phyloP scores from a whole-genome alignment of 2,329 filamentous ascomycete species.

The Talaromyces funiculosus region DNA sequence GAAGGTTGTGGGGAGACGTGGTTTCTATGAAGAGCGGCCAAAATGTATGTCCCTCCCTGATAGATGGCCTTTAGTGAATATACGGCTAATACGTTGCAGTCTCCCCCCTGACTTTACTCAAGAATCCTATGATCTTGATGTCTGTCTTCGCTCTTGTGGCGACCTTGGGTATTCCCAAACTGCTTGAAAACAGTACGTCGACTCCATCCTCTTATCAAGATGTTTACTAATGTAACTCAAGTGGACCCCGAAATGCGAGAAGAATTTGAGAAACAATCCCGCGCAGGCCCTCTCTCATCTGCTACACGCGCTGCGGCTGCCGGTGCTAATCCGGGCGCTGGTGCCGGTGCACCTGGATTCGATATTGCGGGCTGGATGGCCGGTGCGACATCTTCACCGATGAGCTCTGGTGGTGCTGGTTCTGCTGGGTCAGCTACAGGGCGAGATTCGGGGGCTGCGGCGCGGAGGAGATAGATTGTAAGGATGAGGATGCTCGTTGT shows the following conservation, averaged over 20 bases:
- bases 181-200: conserved; percentile 87
- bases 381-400: conserved; percentile 39
- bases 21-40: conserved; percentile 69
- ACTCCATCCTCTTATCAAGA: conserved; percentile 10
- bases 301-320: conserved; percentile 56
- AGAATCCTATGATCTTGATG: conserved; percentile 96
- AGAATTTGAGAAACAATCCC: conserved; percentile 87
- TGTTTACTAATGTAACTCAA: conserved; percentile 33
- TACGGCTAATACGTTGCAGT: conserved; percentile 44
- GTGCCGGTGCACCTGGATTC: conserved; percentile 46
- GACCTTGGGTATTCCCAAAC: conserved; percentile 88
- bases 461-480: conserved; percentile 25
- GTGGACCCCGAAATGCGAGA: conserved; percentile 96
- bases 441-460: conserved; percentile 23
- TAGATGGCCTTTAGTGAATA: not conserved
- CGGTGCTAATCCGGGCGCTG: conserved; percentile 39
- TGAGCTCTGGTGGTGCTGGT: conserved; percentile 15
- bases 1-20: conserved; percentile 58
- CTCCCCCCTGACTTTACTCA: conserved; percentile 73
- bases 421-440: conserved; percentile 21
- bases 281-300: conserved; percentile 62
- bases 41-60: conserved; percentile 58
- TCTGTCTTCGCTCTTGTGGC: conserved; percentile 74
- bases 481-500: not conserved
- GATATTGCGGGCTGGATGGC: conserved; percentile 66